Evolutionary conservation across 1,284 basidiomycete genomes (phyloP).

Genomic region (Melampsora americana): DNA sequence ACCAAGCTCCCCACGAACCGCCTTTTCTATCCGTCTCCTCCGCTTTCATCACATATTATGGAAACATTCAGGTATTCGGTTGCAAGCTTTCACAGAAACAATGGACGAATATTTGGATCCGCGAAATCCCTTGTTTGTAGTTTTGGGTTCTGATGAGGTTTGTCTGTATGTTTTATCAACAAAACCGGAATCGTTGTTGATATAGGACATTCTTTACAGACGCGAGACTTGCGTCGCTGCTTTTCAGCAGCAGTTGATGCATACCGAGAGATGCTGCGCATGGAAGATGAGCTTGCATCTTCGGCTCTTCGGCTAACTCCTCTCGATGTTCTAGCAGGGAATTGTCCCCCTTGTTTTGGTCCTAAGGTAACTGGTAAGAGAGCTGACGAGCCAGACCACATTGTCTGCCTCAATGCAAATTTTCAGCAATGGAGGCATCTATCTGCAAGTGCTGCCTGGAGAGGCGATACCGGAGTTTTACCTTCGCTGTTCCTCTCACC

Average conservation of each 20-base stretch:
- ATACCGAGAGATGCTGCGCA: conserved; percentile 8
- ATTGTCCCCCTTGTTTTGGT: conserved; percentile 16
- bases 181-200: too few relatives aligned
- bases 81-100: background rate
- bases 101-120: conserved; percentile 16
- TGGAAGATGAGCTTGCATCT: too few relatives aligned
- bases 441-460: too few relatives aligned
- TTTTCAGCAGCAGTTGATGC: background rate
- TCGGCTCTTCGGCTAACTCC: too few relatives aligned
- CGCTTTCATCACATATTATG: conserved; percentile 15
- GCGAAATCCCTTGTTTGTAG: background rate
- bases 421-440: background rate
- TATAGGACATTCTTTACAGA: background rate
- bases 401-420: conserved; percentile 21
- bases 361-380: background rate
- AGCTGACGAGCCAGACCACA: conserved; percentile 11
- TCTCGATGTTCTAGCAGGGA: too few relatives aligned
- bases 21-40: conserved; percentile 3
- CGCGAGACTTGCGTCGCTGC: background rate
- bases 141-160: background rate
- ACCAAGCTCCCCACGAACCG: background rate
- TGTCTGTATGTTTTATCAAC: too few relatives aligned
- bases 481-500: too few relatives aligned
- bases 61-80: conserved; percentile 1
- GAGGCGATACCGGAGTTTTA: too few relatives aligned